Conservation (phyloP, 805 yeast species). For the Kregervanrija pseudodelftensis region DNA sequence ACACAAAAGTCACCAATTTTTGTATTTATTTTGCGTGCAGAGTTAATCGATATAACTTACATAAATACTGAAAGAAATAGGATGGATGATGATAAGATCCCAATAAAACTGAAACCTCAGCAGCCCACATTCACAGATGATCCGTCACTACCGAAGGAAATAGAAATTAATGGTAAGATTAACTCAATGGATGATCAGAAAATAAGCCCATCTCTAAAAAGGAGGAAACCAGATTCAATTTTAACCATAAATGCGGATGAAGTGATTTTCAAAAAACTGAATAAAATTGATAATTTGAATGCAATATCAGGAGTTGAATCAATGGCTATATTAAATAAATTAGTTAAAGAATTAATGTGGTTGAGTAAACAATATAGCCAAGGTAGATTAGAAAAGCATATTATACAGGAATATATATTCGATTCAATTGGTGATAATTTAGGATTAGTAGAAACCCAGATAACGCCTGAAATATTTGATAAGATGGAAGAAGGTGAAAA, state of each 20-base stretch:
- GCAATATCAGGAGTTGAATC: constrained; percentile 24
- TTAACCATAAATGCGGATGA: constrained; percentile 27
- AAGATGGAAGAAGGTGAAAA: background rate
- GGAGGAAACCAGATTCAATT: constrained; percentile 1
- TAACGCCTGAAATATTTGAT: constrained; percentile 1
- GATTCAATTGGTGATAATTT: constrained; percentile 4
- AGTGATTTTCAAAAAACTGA: constrained; percentile 18
- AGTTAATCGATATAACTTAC: too few relatives aligned
- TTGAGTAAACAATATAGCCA: constrained; percentile 6
- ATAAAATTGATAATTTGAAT: constrained; percentile 12
- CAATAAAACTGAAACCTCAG: constrained; percentile 11
- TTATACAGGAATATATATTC: constrained; percentile 13
- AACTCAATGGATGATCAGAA: background rate
- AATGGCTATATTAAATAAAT: constrained; percentile 20
- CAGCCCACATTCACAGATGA: constrained; percentile 18
- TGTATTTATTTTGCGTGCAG: too few relatives aligned
- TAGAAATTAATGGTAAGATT: background rate
- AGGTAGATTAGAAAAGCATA: constrained; percentile 5
- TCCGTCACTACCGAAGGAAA: background rate
- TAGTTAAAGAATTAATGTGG: constrained; percentile 20
- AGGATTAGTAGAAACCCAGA: constrained; percentile 1
- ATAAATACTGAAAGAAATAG: too few relatives aligned
- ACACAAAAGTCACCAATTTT: too few relatives aligned
- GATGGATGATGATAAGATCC: constrained; percentile 2
- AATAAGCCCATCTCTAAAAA: background rate